These are phyloP conservation scores for Leishmania turanica DNA, from an alignment of 208 protist species.

Conservation along the genomic window DNA sequence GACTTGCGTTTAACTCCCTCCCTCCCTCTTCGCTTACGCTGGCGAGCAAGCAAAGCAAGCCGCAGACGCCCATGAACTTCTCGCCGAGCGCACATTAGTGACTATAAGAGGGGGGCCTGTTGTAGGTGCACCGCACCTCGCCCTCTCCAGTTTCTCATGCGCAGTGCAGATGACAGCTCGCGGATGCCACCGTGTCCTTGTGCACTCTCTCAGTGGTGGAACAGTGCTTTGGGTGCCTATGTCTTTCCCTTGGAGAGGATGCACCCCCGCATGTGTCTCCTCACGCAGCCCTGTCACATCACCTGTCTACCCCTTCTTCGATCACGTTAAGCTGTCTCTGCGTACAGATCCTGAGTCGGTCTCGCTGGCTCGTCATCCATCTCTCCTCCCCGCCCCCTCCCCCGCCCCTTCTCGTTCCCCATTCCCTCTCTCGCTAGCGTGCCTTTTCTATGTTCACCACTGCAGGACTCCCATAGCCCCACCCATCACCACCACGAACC, in stretches of 20 bases:
- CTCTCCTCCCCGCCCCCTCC: neutral
- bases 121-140: neutral
- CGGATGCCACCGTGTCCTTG: neutral
- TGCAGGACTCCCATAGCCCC: neutral
- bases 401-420: neutral
- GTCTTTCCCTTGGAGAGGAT: neutral
- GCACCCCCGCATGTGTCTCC: neutral
- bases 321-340: slow-evolving; percentile 1
- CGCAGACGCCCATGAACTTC: neutral
- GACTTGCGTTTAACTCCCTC: neutral
- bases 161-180: neutral
- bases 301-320: slow-evolving; percentile 5
- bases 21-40: neutral
- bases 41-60: neutral
- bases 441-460: neutral
- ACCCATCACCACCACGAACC: neutral
- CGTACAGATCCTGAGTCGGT: neutral
- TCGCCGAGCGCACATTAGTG: neutral
- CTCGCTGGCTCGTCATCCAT: neutral
- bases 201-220: neutral
- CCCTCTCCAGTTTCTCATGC: neutral
- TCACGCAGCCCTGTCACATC: neutral
- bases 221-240: neutral
- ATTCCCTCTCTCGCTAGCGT: neutral
- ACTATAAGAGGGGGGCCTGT: neutral